Evolutionary conservation across 2,329 filamentous ascomycete genomes (phyloP).

Genomic region (Fusarium sp.): DNA sequence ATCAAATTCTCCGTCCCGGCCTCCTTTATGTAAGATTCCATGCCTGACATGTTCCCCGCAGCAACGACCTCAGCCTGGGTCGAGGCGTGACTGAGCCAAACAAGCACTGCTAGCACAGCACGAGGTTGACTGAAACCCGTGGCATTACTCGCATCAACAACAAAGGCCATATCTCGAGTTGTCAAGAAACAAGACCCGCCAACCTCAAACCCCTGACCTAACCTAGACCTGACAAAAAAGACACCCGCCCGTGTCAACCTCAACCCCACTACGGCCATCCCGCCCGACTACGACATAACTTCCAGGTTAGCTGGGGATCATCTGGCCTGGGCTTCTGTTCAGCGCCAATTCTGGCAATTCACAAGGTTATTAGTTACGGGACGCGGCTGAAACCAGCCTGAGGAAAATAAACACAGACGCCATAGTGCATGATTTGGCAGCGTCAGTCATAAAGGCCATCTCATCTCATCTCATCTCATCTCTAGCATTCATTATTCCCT

Average conservation of each 20-base stretch:
- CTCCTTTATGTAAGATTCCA: slow-evolving; percentile 17
- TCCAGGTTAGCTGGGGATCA: slow-evolving; percentile 26
- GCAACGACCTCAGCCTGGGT: slow-evolving; percentile 7
- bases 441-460: slow-evolving; percentile 13
- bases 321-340: slow-evolving; percentile 26
- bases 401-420: slow-evolving; percentile 34
- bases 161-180: neutral
- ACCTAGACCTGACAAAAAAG: slow-evolving; percentile 22
- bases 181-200: slow-evolving; percentile 22
- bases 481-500: slow-evolving; percentile 9
- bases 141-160: slow-evolving; percentile 27
- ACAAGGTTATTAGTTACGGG: slow-evolving; percentile 4
- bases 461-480: neutral
- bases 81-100: slow-evolving; percentile 10
- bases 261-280: slow-evolving; percentile 37
- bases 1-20: slow-evolving; percentile 15
- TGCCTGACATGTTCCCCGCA: slow-evolving; percentile 34
- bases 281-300: slow-evolving; percentile 32
- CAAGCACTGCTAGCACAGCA: neutral
- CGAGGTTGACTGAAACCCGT: slow-evolving; percentile 30
- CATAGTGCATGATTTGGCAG: slow-evolving; percentile 15
- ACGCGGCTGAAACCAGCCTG: slow-evolving; percentile 32
- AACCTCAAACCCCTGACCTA: slow-evolving; percentile 37
- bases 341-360: slow-evolving; percentile 9
- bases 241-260: slow-evolving; percentile 20